Conservation (phyloP, 73 alveolate species). For the Paraurostyla sp. region DNA sequence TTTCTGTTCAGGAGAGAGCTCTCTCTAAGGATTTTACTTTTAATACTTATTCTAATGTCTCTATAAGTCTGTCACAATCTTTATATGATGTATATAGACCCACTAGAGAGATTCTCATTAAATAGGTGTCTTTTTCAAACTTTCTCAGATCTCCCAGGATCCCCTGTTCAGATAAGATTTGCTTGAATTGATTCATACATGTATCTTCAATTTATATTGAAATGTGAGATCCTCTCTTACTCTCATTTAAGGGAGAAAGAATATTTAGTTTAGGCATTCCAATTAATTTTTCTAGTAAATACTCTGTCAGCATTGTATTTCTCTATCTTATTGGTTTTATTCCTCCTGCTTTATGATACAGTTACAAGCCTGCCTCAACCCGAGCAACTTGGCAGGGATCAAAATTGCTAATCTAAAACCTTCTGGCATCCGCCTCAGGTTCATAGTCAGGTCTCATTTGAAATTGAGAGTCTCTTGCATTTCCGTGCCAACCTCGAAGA, state of each 20-base stretch:
- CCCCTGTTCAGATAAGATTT: neutral
- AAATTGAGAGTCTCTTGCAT: slow-evolving; percentile 52
- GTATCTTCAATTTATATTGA: slow-evolving; percentile 7
- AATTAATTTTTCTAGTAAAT: neutral
- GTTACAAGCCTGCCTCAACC: slow-evolving; percentile 63
- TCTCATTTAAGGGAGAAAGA: slow-evolving; percentile 8
- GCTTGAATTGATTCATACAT: slow-evolving; percentile 25
- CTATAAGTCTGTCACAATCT: neutral
- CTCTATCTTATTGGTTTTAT: slow-evolving; percentile 18
- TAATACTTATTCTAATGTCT: neutral
- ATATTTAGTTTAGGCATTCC: slow-evolving; percentile 16
- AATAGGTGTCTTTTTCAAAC: neutral
- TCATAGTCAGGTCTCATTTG: slow-evolving; percentile 58
- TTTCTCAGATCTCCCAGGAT: slow-evolving; percentile 23
- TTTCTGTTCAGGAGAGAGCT: too few species aligned
- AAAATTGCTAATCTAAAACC: slow-evolving; percentile 68
- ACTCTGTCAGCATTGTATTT: neutral
- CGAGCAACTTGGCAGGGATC: slow-evolving; percentile 74
- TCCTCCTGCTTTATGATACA: slow-evolving; percentile 56
- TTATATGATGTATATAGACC: slow-evolving; percentile 18
- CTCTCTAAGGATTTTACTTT: too few species aligned
- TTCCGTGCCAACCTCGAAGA: slow-evolving; percentile 65
- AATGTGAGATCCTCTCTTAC: slow-evolving; percentile 41
- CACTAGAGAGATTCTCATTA: slow-evolving; percentile 36
- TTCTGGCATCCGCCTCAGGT: slow-evolving; percentile 69